A percentile compares a stretch with the other conserved stretches of the same genome.
Evolutionary conservation across 2,329 filamentous ascomycete genomes (phyloP).

Genomic region (Fusarium verrucosum): DNA sequence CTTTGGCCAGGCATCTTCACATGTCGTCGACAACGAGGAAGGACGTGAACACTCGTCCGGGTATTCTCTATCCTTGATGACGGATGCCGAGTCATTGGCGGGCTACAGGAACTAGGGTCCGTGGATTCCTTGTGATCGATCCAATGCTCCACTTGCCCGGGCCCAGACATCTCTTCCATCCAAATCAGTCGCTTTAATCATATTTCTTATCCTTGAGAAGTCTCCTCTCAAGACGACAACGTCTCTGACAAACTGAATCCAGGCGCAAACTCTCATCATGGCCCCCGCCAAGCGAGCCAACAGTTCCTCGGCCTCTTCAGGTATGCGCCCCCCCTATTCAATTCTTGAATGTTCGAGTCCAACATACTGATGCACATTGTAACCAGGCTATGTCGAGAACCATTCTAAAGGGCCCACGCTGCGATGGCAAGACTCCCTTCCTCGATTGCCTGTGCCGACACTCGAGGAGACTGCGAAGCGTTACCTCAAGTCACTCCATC

Average conservation of each 20-base stretch:
- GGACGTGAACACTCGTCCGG: not conserved
- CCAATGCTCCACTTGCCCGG: conserved; percentile 12
- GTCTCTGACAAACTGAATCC: conserved; percentile 15
- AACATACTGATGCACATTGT: conserved; percentile 30
- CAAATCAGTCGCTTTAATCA: not conserved
- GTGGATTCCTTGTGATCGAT: conserved; percentile 29
- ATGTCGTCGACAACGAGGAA: not conserved
- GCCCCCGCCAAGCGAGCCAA: conserved; percentile 63
- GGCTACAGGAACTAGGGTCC: conserved; percentile 13
- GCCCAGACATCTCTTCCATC: not conserved
- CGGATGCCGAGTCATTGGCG: conserved; percentile 22
- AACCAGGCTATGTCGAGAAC: conserved; percentile 79
- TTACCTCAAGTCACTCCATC: conserved; percentile 82
- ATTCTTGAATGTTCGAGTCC: not conserved
- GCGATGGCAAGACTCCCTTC: conserved; percentile 86
- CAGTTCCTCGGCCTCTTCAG: conserved; percentile 63
- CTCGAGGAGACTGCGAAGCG: conserved; percentile 83
- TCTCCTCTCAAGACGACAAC: not conserved
- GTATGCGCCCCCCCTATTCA: conserved; percentile 48
- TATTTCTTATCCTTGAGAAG: not conserved
- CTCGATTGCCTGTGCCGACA: conserved; percentile 79
- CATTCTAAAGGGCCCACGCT: conserved; percentile 81
- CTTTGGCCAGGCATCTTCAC: not conserved
- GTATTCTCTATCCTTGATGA: not conserved
- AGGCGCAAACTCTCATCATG: conserved; percentile 55